phyloP scores from a whole-genome alignment of 139 green algal genomes.

The Parachlorella kessleri region DNA sequence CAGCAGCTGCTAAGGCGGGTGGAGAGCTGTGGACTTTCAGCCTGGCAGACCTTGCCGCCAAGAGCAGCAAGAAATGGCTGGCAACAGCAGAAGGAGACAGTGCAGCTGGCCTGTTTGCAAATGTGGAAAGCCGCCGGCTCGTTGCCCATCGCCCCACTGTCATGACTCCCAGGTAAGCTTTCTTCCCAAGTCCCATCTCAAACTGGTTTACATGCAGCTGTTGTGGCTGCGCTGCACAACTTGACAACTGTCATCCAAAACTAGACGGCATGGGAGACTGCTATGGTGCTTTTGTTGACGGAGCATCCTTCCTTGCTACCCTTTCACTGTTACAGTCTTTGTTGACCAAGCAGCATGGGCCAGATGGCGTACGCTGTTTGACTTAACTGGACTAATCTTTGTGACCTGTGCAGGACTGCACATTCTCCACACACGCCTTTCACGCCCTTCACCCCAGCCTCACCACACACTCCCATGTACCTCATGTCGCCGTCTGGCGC shows the following conservation, averaged over 20 bases:
- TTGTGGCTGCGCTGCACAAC: no score
- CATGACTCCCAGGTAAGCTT: slow-evolving; percentile 20
- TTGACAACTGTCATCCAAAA: no score
- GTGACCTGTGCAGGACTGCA: neutral
- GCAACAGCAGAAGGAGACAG: neutral
- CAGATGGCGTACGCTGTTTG: no score
- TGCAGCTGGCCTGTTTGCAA: neutral
- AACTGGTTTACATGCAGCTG: no score
- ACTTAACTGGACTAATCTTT: no score
- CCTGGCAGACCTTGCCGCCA: neutral
- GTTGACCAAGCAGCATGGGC: no score
- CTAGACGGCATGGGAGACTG: no score
- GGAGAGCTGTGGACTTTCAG: slow-evolving; percentile 11
- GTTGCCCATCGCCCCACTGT: slow-evolving; percentile 27
- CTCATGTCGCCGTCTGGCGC: neutral
- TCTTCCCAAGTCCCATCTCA: no score
- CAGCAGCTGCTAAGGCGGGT: neutral
- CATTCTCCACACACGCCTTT: neutral
- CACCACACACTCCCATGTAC: slow-evolving; percentile 5
- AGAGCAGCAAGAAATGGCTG: neutral
- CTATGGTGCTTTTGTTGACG: no score
- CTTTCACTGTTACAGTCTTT: no score
- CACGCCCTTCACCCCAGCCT: neutral
- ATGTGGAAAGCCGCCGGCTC: slow-evolving; percentile 26
- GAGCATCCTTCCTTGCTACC: no score